phyloP scores from a whole-genome alignment of 306 rosid genomes.

The Crataegus laevigata region DNA sequence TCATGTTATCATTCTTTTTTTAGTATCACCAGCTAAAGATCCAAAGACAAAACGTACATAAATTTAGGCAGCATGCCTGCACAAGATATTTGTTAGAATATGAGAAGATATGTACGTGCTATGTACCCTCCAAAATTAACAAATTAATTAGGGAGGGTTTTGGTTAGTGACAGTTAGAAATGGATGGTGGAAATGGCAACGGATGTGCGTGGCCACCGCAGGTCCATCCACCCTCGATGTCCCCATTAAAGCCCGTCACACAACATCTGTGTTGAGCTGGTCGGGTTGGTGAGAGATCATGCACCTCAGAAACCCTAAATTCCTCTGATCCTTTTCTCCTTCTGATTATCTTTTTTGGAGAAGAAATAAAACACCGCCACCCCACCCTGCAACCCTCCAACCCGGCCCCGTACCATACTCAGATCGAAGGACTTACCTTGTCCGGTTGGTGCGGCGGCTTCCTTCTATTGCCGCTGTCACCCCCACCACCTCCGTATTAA shows the following conservation, averaged over 20 bases:
- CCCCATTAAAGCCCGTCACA: constrained; percentile 23
- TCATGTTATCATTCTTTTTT: too few species aligned
- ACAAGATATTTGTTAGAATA: background rate
- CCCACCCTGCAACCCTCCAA: background rate
- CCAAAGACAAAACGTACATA: background rate
- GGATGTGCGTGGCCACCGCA: background rate
- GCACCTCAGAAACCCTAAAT: background rate
- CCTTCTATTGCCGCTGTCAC: constrained; percentile 1
- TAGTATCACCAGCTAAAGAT: too few species aligned
- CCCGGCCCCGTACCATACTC: background rate
- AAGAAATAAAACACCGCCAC: background rate
- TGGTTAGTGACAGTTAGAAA: constrained; percentile 29
- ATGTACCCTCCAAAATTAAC: background rate
- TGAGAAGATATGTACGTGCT: background rate
- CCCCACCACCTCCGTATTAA: background rate
- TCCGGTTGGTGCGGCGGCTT: constrained; percentile 1
- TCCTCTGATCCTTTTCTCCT: constrained; percentile 2
- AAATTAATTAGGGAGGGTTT: background rate
- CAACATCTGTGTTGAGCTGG: constrained; percentile 18
- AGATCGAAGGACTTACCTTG: background rate
- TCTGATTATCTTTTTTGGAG: background rate
- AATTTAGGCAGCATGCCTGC: background rate
- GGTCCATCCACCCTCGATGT: background rate
- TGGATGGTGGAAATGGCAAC: constrained; percentile 23
- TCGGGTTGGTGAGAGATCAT: constrained; percentile 21